phyloP scores from a whole-genome alignment of 2,329 filamentous ascomycete species.

The Xylaria multiplex region DNA sequence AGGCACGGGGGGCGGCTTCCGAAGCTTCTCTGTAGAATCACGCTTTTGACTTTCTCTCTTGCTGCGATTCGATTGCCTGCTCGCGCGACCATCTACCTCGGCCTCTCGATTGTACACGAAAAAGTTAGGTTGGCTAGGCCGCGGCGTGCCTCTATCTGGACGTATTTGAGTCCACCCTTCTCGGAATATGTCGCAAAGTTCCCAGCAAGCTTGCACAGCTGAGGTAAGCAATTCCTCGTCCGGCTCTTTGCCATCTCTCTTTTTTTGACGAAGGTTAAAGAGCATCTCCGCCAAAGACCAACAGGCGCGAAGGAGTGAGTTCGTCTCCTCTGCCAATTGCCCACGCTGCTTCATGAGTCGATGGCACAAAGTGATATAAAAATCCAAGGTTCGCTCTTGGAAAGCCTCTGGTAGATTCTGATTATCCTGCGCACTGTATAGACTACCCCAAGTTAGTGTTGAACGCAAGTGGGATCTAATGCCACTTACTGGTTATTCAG shows the following conservation, averaged over 20 bases:
- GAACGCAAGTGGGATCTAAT: not conserved
- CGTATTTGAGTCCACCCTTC: conserved; percentile 91
- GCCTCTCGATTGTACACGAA: conserved; percentile 61
- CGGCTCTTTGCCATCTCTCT: conserved; percentile 74
- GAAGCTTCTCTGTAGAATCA: conserved; percentile 59
- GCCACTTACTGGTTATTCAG: conserved; percentile 82
- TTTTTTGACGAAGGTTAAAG: conserved; percentile 87
- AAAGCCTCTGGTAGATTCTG: conserved; percentile 85
- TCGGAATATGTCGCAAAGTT: conserved; percentile 90
- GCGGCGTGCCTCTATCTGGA: conserved; percentile 85
- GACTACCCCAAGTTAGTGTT: conserved; percentile 52
- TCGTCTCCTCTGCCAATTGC: conserved; percentile 81
- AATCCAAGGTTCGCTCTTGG: conserved; percentile 88
- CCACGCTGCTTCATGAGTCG: conserved; percentile 94
- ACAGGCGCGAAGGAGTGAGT: conserved; percentile 84
- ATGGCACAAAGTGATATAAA: conserved; percentile 93
- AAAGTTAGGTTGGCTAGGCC: conserved; percentile 81
- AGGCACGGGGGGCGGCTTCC: conserved; percentile 66
- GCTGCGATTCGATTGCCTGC: conserved; percentile 62
- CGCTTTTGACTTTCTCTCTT: conserved; percentile 65
- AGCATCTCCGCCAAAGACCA: conserved; percentile 94
- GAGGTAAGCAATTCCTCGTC: conserved; percentile 88
- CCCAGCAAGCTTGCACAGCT: conserved; percentile 93
- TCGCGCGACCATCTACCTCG: conserved; percentile 59
- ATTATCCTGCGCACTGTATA: conserved; percentile 89